These are phyloP conservation scores for Ceratocystis ficicola DNA, from an alignment of 2,329 filamentous ascomycete species.

Conservation along the genomic window DNA sequence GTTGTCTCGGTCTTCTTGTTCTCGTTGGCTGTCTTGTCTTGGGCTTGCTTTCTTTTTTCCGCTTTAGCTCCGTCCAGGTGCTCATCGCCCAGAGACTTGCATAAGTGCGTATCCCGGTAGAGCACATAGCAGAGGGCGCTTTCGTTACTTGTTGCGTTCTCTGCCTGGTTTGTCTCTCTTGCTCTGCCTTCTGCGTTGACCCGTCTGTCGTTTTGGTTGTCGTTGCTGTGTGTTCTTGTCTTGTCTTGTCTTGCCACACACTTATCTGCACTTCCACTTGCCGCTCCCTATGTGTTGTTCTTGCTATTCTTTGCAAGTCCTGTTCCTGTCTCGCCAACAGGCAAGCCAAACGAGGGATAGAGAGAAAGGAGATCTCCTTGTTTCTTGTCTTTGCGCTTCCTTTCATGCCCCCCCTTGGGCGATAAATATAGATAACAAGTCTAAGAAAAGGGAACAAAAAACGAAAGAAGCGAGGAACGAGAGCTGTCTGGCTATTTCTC, in stretches of 20 bases:
- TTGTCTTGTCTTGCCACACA: not conserved
- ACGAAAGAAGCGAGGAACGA: not conserved
- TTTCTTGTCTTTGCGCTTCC: not conserved
- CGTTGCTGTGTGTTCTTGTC: not conserved
- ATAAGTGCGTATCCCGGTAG: too few relatives aligned
- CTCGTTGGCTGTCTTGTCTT: not conserved
- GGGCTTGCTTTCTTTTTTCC: not conserved
- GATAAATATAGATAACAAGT: not conserved
- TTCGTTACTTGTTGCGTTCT: not conserved
- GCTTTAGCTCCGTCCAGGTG: too few relatives aligned
- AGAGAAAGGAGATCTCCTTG: not conserved
- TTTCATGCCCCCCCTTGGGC: not conserved
- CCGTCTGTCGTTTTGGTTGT: not conserved
- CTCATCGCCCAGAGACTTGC: too few relatives aligned
- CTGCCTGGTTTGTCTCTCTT: not conserved
- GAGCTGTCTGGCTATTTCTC: not conserved
- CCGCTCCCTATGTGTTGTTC: not conserved
- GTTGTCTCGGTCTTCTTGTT: slow-evolving; percentile 5
- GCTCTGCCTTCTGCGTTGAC: not conserved
- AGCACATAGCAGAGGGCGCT: not conserved
- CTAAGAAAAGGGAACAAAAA: not conserved
- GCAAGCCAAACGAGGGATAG: not conserved
- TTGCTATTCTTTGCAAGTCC: not conserved
- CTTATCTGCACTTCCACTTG: too few relatives aligned
- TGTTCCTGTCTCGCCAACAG: not conserved